Conservation (phyloP, 768 basidiomycete species). For the Lepiota brunneoincarnata region DNA sequence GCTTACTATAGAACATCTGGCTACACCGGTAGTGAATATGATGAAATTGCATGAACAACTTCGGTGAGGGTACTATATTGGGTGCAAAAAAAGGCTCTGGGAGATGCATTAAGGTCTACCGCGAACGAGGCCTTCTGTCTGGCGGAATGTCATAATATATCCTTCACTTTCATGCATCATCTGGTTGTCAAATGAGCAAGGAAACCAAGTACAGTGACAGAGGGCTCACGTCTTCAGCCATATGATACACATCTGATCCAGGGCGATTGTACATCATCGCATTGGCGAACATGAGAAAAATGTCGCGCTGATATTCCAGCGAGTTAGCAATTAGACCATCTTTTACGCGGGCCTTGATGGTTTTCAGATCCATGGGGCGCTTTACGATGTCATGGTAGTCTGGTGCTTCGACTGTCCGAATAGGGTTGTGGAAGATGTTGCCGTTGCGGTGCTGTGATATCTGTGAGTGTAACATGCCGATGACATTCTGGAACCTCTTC, state of each 20-base stretch:
- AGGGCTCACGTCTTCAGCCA: conserved; percentile 86
- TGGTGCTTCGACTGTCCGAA: conserved; percentile 83
- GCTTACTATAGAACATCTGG: too few species aligned
- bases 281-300: conserved; percentile 94
- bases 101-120: conserved; percentile 10
- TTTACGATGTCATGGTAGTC: conserved; percentile 92
- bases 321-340: conserved; percentile 81
- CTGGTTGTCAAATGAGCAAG: conserved; percentile 13
- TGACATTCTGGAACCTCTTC: conserved; percentile 79
- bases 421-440: conserved; percentile 88
- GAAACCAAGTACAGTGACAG: not conserved
- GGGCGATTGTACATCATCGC: conserved; percentile 96
- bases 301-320: conserved; percentile 86
- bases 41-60: too few species aligned
- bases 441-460: conserved; percentile 87
- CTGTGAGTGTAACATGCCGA: conserved; percentile 75
- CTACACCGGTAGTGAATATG: too few species aligned
- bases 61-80: not conserved
- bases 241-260: conserved; percentile 78
- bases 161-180: conserved; percentile 34
- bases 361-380: conserved; percentile 95
- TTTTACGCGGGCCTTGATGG: conserved; percentile 81
- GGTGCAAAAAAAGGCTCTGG: not conserved
- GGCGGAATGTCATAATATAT: conserved; percentile 51
- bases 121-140: conserved; percentile 67